Percentiles rank a stretch among this genome's conserved stretches.
These are phyloP conservation scores for Scleroderma bovista DNA, from an alignment of 768 basidiomycete species.

Conservation along the genomic window DNA sequence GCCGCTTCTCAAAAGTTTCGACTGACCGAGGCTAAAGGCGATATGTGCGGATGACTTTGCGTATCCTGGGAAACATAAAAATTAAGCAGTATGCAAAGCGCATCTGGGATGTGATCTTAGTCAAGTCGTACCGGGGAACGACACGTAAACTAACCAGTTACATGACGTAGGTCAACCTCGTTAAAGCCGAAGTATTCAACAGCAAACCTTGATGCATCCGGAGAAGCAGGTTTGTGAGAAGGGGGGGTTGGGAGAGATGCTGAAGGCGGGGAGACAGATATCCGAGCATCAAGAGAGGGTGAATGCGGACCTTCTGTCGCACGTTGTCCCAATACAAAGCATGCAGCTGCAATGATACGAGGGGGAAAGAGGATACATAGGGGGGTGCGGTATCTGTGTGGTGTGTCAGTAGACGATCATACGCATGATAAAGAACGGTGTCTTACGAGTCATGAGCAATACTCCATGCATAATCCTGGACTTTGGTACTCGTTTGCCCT, in stretches of 20 bases:
- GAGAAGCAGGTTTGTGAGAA: slow-evolving; percentile 66
- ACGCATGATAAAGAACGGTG: background rate
- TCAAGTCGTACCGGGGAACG: slow-evolving; percentile 1
- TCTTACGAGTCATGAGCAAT: slow-evolving; percentile 83
- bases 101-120: slow-evolving; percentile 39
- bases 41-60: slow-evolving; percentile 44
- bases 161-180: slow-evolving; percentile 48
- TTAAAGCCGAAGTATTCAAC: slow-evolving; percentile 63
- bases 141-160: slow-evolving; percentile 47
- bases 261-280: slow-evolving; percentile 65
- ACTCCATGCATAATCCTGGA: slow-evolving; percentile 81
- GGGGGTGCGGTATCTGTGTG: slow-evolving; percentile 67
- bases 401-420: slow-evolving; percentile 4
- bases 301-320: slow-evolving; percentile 69
- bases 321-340: slow-evolving; percentile 71
- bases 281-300: slow-evolving; percentile 66
- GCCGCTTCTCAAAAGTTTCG: background rate
- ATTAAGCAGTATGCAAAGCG: slow-evolving; percentile 60
- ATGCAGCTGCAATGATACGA: slow-evolving; percentile 69
- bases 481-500: slow-evolving; percentile 38
- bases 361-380: slow-evolving; percentile 68
- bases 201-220: slow-evolving; percentile 62
- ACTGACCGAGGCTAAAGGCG: slow-evolving; percentile 47
- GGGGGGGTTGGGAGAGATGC: slow-evolving; percentile 79
- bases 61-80: slow-evolving; percentile 66